Conservation (phyloP, 768 basidiomycete genomes). For the Suillus decipiens region DNA sequence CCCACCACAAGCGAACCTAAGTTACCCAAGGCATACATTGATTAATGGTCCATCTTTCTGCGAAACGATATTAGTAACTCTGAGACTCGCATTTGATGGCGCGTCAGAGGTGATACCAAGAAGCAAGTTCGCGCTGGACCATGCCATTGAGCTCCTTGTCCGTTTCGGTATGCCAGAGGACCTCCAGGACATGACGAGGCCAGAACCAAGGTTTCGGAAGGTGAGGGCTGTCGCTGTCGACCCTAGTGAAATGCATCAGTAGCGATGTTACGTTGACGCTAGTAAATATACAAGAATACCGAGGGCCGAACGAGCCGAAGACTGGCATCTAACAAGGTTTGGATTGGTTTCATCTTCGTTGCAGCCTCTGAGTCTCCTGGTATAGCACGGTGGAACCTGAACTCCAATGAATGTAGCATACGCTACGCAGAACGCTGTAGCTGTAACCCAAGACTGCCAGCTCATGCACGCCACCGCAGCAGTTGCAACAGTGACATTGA, state of each 20-base stretch:
- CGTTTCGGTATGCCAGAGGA: slow-evolving; percentile 59
- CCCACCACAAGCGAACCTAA: slow-evolving; percentile 64
- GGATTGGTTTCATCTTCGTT: slow-evolving; percentile 6
- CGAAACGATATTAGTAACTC: slow-evolving; percentile 53
- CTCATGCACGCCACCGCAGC: slow-evolving; percentile 31
- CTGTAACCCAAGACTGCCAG: slow-evolving; percentile 20
- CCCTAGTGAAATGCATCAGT: slow-evolving; percentile 45
- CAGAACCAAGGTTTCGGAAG: slow-evolving; percentile 62
- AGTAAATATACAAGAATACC: slow-evolving; percentile 50
- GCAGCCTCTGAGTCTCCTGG: slow-evolving; percentile 20
- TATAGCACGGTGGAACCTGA: slow-evolving; percentile 33
- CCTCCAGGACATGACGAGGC: slow-evolving; percentile 55
- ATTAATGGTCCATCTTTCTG: slow-evolving; percentile 60
- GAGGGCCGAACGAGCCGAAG: slow-evolving; percentile 55
- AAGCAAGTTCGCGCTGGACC: slow-evolving; percentile 57
- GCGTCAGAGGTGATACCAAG: slow-evolving; percentile 65
- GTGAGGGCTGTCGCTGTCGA: slow-evolving; percentile 29
- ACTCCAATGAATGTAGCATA: slow-evolving; percentile 42
- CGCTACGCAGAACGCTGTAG: slow-evolving; percentile 20
- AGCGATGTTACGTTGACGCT: slow-evolving; percentile 51
- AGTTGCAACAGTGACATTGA: slow-evolving; percentile 35
- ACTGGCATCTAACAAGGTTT: slow-evolving; percentile 48
- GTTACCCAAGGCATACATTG: slow-evolving; percentile 62
- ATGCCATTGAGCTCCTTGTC: slow-evolving; percentile 57
- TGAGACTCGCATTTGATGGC: slow-evolving; percentile 55